Base-by-base conservation (phyloP, 306 rosid genomes). In the Quercus suber region DNA sequence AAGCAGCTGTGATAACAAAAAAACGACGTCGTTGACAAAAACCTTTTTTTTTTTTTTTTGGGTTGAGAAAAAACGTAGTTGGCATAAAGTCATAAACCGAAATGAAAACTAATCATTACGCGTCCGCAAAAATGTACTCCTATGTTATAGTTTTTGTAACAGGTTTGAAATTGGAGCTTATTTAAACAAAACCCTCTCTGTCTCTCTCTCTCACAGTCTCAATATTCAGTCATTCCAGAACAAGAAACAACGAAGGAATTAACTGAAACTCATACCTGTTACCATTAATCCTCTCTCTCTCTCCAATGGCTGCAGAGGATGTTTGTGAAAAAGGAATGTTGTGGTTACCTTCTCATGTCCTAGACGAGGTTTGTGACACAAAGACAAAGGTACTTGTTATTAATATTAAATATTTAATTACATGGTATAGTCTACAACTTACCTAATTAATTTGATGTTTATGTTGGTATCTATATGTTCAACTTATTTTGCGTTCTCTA, bases 111-210 rank as follows among this genome's bases (percentile, higher is more conserved):
- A 49, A 49, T 49, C 4, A 49, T 49, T 3, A 49, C 53, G 53
- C 53, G 15, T 49, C 45, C 64, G 51, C 84, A 68, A 83, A 86
- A 79, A 73, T 58, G 72, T 79, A 80, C 79, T 82, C 53, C 85
- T 41, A 41, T 41, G 79, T 81, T 82, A 55, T 88, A 86, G 95
- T 87, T 92, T 41, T 41, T 77, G 88, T 81, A 82, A 80, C 92
- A 86, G 90, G 85, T 83, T 72, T 81, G 86, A 86, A 78, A 85
- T 85, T 90, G 89, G 87, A 89, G 82, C 89, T 85, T 89, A 41
- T 41, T 41, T 41, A 41, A 41, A 41, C 45, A 72, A 80, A 80
- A 79, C 69, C 71, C 80, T 25, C 61, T 55, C 80, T 78, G 83
- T 61, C 79, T 67, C 73, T 77, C 72, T 37, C 9, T 37, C 11